Percentiles rank a stretch among this genome's conserved stretches.
Conservation (phyloP, 139 green algal genomes). For the Chlamydomonas urium region DNA sequence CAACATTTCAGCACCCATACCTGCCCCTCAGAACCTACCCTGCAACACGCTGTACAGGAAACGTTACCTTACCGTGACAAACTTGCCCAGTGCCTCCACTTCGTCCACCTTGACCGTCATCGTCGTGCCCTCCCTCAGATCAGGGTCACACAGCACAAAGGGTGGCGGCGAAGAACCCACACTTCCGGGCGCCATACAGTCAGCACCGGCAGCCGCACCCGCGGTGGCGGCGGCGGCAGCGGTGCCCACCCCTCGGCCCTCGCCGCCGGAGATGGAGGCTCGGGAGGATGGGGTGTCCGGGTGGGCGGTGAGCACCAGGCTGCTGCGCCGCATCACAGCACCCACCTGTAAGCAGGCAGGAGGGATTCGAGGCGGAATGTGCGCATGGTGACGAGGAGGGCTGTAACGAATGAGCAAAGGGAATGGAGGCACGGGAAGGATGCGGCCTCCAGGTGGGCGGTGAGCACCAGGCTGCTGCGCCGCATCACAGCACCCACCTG, state of each 20-base stretch:
- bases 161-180: too few relatives aligned
- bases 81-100: slow-evolving; percentile 63
- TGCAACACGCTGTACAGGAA: too few relatives aligned
- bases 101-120: slow-evolving; percentile 82
- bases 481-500: slow-evolving; percentile 87
- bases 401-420: slow-evolving; percentile 36
- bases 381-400: slow-evolving; percentile 89
- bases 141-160: too few relatives aligned
- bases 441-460: background rate
- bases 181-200: background rate
- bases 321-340: slow-evolving; percentile 66
- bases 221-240: background rate
- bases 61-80: slow-evolving; percentile 72
- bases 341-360: slow-evolving; percentile 93
- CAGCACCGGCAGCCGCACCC: background rate
- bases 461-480: background rate
- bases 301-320: background rate
- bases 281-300: background rate
- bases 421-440: background rate
- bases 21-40: too few relatives aligned
- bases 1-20: too few relatives aligned
- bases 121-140: background rate
- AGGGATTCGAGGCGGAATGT: slow-evolving; percentile 95
- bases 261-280: background rate
- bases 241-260: too few relatives aligned